Evolutionary conservation across 257 asterid species (phyloP).

Genomic region (Solanum virginianum): DNA sequence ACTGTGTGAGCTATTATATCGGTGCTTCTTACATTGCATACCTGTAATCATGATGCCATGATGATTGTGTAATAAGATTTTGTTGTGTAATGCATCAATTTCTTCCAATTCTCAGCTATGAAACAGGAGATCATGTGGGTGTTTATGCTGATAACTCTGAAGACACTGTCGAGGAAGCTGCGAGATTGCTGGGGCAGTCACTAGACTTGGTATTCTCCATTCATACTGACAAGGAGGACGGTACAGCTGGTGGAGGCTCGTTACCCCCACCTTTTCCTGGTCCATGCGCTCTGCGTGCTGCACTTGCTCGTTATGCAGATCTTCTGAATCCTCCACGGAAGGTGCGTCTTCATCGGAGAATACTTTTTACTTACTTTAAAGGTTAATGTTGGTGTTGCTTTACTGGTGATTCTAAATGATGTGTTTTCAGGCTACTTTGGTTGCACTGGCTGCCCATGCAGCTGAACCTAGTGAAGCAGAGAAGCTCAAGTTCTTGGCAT

Average conservation of each 20-base stretch:
- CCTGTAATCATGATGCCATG: not conserved
- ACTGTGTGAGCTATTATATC: not conserved
- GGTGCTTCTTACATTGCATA: not conserved
- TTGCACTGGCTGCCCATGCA: conserved; percentile 68
- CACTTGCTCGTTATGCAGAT: conserved; percentile 62
- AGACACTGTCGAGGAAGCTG: conserved; percentile 63
- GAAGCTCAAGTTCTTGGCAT: conserved; percentile 50
- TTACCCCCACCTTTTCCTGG: conserved; percentile 70
- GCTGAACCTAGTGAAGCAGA: conserved; percentile 56
- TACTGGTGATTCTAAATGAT: not conserved
- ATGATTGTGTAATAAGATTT: not conserved
- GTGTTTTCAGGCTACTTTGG: conserved; percentile 46
- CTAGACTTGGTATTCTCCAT: conserved; percentile 45
- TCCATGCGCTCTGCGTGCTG: conserved; percentile 58
- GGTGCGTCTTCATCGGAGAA: conserved; percentile 11
- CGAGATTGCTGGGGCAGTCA: conserved; percentile 38
- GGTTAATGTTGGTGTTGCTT: not conserved
- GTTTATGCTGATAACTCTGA: conserved; percentile 55
- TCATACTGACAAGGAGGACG: conserved; percentile 58
- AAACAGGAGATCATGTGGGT: conserved; percentile 80
- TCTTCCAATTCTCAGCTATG: conserved; percentile 34
- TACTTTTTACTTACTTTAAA: not conserved
- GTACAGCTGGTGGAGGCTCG: conserved; percentile 49
- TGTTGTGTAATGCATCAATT: not conserved
- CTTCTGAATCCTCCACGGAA: conserved; percentile 62